Conservation (phyloP, 805 yeast species). For the Sporopachydermia lactativora region DNA sequence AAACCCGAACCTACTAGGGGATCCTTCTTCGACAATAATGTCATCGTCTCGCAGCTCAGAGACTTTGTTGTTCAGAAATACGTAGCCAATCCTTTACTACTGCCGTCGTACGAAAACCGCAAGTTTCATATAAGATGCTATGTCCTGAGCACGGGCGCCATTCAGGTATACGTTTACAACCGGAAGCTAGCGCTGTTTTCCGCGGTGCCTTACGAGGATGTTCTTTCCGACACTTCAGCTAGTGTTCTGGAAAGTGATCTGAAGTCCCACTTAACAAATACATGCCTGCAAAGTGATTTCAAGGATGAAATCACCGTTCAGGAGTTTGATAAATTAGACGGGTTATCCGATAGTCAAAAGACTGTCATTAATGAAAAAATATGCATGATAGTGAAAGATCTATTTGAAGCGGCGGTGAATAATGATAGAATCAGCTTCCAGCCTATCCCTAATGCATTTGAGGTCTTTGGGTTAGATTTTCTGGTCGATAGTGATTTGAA, state of each 20-base stretch:
- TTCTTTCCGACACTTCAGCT: conserved; percentile 17
- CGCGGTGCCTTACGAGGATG: conserved; percentile 29
- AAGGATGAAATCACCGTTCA: conserved; percentile 32
- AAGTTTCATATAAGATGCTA: conserved; percentile 88
- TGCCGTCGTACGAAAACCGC: conserved; percentile 42
- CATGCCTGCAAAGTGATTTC: conserved; percentile 64
- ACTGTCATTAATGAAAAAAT: conserved; percentile 37
- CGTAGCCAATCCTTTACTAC: conserved; percentile 48
- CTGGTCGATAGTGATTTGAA: conserved; percentile 42
- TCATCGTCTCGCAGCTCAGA: conserved; percentile 75
- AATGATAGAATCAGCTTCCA: conserved; percentile 31
- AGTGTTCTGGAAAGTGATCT: conserved; percentile 26
- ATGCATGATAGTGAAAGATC: conserved; percentile 46
- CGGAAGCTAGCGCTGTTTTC: conserved; percentile 79
- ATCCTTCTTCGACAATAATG: conserved; percentile 34
- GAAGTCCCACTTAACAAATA: conserved; percentile 80
- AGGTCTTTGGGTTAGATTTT: conserved; percentile 82
- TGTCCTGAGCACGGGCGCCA: conserved; percentile 58
- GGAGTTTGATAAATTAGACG: conserved; percentile 45
- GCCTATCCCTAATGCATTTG: conserved; percentile 71
- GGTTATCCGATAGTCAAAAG: conserved; percentile 24
- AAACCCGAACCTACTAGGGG: neutral
- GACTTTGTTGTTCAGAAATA: conserved; percentile 88
- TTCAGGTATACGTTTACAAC: conserved; percentile 67
- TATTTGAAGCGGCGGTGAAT: conserved; percentile 67